Evolutionary conservation across 2,329 filamentous ascomycete genomes (phyloP), one percentile per base, ranked within the genome.

Genomic region (Fusarium odoratissimum): DNA sequence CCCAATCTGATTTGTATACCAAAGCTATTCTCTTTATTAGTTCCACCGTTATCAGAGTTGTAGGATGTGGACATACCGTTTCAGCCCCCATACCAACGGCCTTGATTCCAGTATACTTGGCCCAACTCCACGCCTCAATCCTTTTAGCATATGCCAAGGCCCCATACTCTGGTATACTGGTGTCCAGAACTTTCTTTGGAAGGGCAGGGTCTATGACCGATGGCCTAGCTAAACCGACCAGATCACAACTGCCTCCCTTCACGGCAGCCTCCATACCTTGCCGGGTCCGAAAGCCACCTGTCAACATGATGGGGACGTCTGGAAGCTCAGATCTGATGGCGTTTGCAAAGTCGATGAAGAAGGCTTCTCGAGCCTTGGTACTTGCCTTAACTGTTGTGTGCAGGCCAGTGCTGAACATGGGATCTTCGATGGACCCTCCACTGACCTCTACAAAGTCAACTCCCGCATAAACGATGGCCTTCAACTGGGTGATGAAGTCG

Each of bases 381-480:
- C 61, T 61, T 17, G 49, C 61, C 30, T 41, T 61, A 0, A 38
- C 41, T n/a, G 48, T 30, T 6, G 46, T 54, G 13, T 45, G 25
- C 6, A 33, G 33, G 10, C 62, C 46, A 21, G 40, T 33, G 23
- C 59, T 59, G 17, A 59, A 59, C 56, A 52, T 59, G 1, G 56
- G 56, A 4, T 59, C 62, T 6, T 61, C 62, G 7, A 62, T 62
- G 2, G n/a, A 46, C 7, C 62, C 62, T 3, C 62, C 62, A 6
- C 62, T 61, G 14, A 64, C 59, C 13, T 64, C 57, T 0, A 64
- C 41, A 37, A 64, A 64, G 3, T 64, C 46, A 4, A 64, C 28
- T 13, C 57, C 62, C 1, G 40, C 46, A 1, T 41, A 23, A 1
- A 14, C 38, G 0, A 64, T 64, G 1, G 59, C 30, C 2, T 40